Evolutionary conservation across 2,329 filamentous ascomycete species (phyloP).

Genomic region (Pyrenochaeta sp.): DNA sequence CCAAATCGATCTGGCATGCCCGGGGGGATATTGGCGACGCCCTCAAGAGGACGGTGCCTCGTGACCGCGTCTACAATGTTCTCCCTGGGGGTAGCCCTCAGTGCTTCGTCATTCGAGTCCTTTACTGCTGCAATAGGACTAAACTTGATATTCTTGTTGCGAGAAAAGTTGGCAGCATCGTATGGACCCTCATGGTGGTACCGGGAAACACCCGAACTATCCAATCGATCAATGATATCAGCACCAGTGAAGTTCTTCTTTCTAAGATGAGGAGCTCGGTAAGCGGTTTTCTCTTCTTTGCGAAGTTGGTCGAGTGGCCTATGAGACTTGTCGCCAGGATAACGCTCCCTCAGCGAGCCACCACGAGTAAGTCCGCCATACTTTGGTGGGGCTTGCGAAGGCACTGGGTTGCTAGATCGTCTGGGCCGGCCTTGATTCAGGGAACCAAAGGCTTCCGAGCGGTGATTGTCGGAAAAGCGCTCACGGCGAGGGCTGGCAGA

Average conservation of each 20-base stretch:
- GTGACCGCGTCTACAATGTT: constrained; percentile 76
- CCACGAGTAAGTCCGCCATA: constrained; percentile 45
- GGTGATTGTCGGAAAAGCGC: constrained; percentile 42
- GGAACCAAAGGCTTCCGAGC: constrained; percentile 41
- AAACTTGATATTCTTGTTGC: constrained; percentile 69
- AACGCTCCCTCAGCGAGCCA: constrained; percentile 66
- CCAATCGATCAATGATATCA: constrained; percentile 83
- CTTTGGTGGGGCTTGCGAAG: constrained; percentile 31
- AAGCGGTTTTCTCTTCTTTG: constrained; percentile 68
- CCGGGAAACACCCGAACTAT: constrained; percentile 66
- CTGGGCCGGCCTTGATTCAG: constrained; percentile 39
- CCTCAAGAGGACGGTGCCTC: constrained; percentile 80
- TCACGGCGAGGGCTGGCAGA: constrained; percentile 62
- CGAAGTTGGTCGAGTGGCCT: constrained; percentile 72
- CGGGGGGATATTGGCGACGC: constrained; percentile 77
- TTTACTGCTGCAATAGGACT: constrained; percentile 81
- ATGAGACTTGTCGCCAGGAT: constrained; percentile 69
- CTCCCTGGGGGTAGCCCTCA: constrained; percentile 81
- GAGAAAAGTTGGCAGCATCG: constrained; percentile 78
- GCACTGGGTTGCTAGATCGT: constrained; percentile 42
- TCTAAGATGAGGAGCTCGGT: constrained; percentile 70
- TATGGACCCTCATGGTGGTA: constrained; percentile 94
- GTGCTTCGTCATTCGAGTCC: constrained; percentile 75
- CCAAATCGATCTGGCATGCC: constrained; percentile 74
- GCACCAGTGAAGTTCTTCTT: constrained; percentile 71